phyloP scores from a whole-genome alignment of 2,329 filamentous ascomycete genomes.

The Drechmeria coniospora region DNA sequence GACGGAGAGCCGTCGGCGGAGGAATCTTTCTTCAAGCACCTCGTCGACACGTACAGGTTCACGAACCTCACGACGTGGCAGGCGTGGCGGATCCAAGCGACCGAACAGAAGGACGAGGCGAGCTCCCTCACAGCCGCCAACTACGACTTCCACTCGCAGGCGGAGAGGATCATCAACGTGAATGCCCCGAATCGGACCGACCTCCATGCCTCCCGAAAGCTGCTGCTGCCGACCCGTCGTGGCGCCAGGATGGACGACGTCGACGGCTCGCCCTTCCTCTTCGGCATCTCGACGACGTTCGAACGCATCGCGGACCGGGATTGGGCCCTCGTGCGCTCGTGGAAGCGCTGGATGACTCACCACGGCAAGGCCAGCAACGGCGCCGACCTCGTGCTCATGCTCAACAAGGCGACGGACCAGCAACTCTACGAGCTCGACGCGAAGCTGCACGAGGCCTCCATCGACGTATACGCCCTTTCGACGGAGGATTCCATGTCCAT shows the following conservation, averaged over 20 bases:
- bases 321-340: conserved; percentile 23
- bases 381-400: conserved; percentile 23
- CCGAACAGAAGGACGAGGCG: conserved; percentile 12
- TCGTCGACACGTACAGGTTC: conserved; percentile 13
- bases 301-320: conserved; percentile 22
- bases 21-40: conserved; percentile 16
- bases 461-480: conserved; percentile 22
- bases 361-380: conserved; percentile 25
- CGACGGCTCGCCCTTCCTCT: conserved; percentile 25
- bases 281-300: conserved; percentile 28
- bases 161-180: conserved; percentile 13
- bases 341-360: conserved; percentile 30
- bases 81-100: conserved; percentile 16
- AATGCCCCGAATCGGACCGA: conserved; percentile 9
- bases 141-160: conserved; percentile 15
- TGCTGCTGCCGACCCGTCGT: conserved; percentile 18
- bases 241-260: conserved; percentile 16
- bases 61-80: conserved; percentile 18
- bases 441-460: conserved; percentile 19
- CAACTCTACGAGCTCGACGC: conserved; percentile 17
- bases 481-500: conserved; percentile 16
- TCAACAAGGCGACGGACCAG: conserved; percentile 20
- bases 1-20: conserved; percentile 11
- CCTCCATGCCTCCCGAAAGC: conserved; percentile 13
- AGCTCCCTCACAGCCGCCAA: conserved; percentile 14